A percentile compares a stretch with the other conserved stretches of the same genome.
phyloP scores from a whole-genome alignment of 2,329 filamentous ascomycete genomes.

The Colletotrichum lentis region DNA sequence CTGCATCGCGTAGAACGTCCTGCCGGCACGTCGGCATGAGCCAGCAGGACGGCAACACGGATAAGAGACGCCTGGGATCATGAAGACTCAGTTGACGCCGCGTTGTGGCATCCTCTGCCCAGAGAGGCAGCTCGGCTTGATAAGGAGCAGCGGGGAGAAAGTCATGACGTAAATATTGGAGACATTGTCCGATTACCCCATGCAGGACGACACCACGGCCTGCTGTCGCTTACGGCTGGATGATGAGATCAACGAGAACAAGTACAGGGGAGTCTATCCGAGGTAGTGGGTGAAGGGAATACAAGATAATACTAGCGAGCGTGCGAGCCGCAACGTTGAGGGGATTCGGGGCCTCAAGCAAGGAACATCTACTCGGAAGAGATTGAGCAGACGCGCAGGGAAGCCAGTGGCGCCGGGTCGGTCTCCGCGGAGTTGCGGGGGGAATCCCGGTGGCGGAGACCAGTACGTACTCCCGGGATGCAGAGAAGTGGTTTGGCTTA shows the following conservation, averaged over 20 bases:
- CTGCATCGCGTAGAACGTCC: constrained; percentile 18
- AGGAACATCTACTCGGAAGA: too few relatives aligned
- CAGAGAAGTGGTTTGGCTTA: neutral
- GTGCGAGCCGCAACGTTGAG: neutral
- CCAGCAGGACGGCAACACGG: constrained; percentile 7
- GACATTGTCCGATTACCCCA: neutral
- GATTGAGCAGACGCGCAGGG: neutral
- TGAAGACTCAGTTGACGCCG: neutral
- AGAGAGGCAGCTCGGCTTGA: constrained; percentile 32
- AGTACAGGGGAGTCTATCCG: neutral
- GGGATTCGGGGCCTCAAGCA: neutral
- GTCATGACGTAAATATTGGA: constrained; percentile 30
- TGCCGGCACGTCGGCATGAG: constrained; percentile 16
- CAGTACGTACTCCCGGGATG: neutral
- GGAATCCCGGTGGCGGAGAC: neutral
- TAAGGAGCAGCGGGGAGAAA: constrained; percentile 7
- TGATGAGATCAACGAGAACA: neutral
- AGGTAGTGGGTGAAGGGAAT: neutral
- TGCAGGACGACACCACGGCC: neutral
- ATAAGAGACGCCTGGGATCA: constrained; percentile 19
- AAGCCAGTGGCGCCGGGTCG: neutral
- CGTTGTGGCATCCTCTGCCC: neutral
- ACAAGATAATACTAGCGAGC: neutral
- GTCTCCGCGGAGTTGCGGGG: neutral
- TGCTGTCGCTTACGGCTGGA: neutral